phyloP scores from a whole-genome alignment of 768 basidiomycete genomes.

The Cubamyces sp. region DNA sequence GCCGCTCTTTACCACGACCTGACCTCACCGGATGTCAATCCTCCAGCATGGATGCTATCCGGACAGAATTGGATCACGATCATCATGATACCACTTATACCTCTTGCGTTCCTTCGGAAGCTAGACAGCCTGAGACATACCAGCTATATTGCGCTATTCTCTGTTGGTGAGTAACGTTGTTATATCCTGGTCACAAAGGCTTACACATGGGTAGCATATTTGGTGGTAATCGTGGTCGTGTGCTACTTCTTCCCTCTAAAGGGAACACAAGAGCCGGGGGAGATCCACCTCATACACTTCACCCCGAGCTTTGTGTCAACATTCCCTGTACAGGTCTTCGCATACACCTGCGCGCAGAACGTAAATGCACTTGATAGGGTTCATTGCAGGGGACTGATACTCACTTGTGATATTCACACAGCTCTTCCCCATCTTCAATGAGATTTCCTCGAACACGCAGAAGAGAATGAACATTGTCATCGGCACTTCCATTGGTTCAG shows the following conservation, averaged over 20 bases:
- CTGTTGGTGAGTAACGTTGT: conserved; percentile 66
- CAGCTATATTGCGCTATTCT: conserved; percentile 88
- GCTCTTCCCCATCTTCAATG: conserved; percentile 95
- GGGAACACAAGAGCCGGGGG: conserved; percentile 64
- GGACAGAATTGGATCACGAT: conserved; percentile 84
- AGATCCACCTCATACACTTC: conserved; percentile 73
- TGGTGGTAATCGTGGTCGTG: conserved; percentile 76
- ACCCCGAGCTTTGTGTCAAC: conserved; percentile 79
- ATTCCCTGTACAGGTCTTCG: conserved; percentile 93
- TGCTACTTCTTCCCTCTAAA: conserved; percentile 80
- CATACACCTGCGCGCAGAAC: conserved; percentile 92
- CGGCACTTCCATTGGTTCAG: conserved; percentile 82
- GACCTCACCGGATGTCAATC: conserved; percentile 60
- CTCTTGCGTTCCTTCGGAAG: conserved; percentile 80
- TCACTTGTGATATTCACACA: conserved; percentile 36
- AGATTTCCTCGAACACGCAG: conserved; percentile 82
- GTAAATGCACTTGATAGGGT: conserved; percentile 46
- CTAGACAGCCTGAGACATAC: conserved; percentile 89
- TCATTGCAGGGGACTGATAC: background rate
- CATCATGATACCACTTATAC: conserved; percentile 76
- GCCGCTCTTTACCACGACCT: conserved; percentile 80
- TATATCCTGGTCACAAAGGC: background rate
- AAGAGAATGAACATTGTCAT: conserved; percentile 86
- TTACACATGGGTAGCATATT: conserved; percentile 55
- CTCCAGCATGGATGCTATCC: conserved; percentile 76